phyloP scores from a whole-genome alignment of 2,329 filamentous ascomycete genomes.

The Clonostachys solani region DNA sequence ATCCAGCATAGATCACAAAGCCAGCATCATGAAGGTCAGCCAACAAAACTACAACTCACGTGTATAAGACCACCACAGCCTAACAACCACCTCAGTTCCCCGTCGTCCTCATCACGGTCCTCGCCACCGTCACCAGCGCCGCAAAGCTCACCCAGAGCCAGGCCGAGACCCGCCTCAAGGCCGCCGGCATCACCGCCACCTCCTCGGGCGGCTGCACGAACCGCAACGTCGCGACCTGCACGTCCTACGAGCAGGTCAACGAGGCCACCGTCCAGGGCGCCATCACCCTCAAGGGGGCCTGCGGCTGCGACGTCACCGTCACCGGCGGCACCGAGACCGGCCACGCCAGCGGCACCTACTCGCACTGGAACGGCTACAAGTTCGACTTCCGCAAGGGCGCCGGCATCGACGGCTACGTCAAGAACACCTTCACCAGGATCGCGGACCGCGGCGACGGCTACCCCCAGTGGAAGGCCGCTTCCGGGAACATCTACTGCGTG shows the following conservation, averaged over 20 bases:
- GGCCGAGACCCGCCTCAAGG: constrained; percentile 9
- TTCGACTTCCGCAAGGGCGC: constrained; percentile 12
- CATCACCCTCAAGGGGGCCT: constrained; percentile 14
- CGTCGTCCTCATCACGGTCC: constrained; percentile 2
- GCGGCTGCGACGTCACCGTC: constrained; percentile 10
- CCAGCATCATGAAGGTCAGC: no score
- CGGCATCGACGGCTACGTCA: constrained; percentile 10
- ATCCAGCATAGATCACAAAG: no score
- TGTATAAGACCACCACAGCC: background rate
- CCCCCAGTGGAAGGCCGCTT: constrained; percentile 12
- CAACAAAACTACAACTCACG: no score
- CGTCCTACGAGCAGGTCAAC: constrained; percentile 14
- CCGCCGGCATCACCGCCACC: constrained; percentile 11
- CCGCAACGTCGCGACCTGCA: constrained; percentile 9
- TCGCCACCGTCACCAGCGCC: constrained; percentile 3
- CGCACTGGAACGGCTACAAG: constrained; percentile 15
- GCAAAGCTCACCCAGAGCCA: constrained; percentile 9
- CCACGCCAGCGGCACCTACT: constrained; percentile 11
- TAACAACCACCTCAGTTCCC: background rate
- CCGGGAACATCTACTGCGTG: constrained; percentile 16
- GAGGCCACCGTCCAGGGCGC: constrained; percentile 13
- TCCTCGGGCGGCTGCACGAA: constrained; percentile 14
- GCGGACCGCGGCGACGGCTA: constrained; percentile 10
- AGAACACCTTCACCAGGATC: constrained; percentile 11
- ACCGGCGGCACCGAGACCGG: constrained; percentile 15